Base-by-base conservation (phyloP, 164 flowering plant species). In the Chimonanthus praecox region DNA sequence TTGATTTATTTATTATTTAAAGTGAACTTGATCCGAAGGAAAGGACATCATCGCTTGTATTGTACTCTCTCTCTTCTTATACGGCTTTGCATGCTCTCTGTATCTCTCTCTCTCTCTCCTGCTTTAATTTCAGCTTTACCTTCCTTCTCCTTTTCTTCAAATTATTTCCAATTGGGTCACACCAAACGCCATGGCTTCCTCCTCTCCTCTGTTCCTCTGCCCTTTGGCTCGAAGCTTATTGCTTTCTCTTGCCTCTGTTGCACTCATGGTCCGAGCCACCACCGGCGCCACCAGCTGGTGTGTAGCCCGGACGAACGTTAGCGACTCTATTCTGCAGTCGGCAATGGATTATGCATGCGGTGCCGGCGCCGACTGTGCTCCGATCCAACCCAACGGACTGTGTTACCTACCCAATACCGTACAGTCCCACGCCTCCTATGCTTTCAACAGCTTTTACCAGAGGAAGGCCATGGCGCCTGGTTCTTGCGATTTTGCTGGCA, bases 401-500 rank as follows among this genome's bases (percentile, higher is more conserved):
- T 92, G 98, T 72, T 92, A 69, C 71, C 88, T 88, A 1, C 98
- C 98, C 2, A 91, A 91, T 77, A 89, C 96, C 4, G 15, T 91
- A 3, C 87, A 81, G n/a, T 89, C 90, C 5, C 98, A 92, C 67
- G 93, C 98, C 63, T 92, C 98, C 6, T 92, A 91, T 70, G 98
- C 96, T 33, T 89, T 86, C 84, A 88, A 92, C 74, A 92, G 96
- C 78, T 91, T 73, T 74, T 92, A 72, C 72, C 96, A 91, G 77
- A 80, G 85, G 50, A 84, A 69, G 72, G 71, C 73, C 58, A 83
- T 78, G 83, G 89, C 87, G 21, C 86, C 96, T 68, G 93, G 88
- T 69, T 76, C 91, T 49, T 92, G 98, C 69, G 83, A 86, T 80
- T 92, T 92, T 68, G 73, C 87, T 62, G 92, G 89, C 80, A 80